Conservation (phyloP, 2,329 filamentous ascomycete species). For the Monilinia polystroma region DNA sequence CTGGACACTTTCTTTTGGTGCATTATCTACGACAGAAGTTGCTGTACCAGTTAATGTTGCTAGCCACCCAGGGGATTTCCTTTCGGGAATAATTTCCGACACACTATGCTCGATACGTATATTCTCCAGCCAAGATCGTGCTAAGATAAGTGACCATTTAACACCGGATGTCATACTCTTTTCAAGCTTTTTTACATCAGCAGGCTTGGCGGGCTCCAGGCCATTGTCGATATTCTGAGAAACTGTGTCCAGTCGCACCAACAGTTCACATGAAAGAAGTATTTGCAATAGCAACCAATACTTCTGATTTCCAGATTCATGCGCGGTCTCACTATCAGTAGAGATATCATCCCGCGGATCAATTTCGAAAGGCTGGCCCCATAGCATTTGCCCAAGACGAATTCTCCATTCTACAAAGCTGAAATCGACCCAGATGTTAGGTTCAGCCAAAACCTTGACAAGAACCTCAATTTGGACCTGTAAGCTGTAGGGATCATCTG, state of each 20-base stretch:
- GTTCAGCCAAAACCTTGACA: constrained; percentile 61
- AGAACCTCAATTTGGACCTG: constrained; percentile 69
- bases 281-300: constrained; percentile 69
- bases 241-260: constrained; percentile 62
- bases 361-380: constrained; percentile 53
- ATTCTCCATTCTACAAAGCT: constrained; percentile 74
- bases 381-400: constrained; percentile 68
- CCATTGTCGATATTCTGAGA: constrained; percentile 59
- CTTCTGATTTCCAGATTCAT: constrained; percentile 59
- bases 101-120: constrained; percentile 55
- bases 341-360: constrained; percentile 55
- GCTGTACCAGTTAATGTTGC: constrained; percentile 53
- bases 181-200: constrained; percentile 61
- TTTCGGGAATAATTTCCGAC: constrained; percentile 29
- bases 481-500: constrained; percentile 59
- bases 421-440: constrained; percentile 73
- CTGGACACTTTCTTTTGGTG: constrained; percentile 42
- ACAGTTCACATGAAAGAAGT: constrained; percentile 62
- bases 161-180: constrained; percentile 60
- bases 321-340: constrained; percentile 49
- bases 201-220: constrained; percentile 51
- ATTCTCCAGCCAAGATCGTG: constrained; percentile 66
- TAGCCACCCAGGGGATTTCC: constrained; percentile 50
- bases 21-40: constrained; percentile 43
- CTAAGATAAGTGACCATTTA: constrained; percentile 65